Evolutionary conservation across 345 rosid species (phyloP).

Genomic region (Carallia brachiata): DNA sequence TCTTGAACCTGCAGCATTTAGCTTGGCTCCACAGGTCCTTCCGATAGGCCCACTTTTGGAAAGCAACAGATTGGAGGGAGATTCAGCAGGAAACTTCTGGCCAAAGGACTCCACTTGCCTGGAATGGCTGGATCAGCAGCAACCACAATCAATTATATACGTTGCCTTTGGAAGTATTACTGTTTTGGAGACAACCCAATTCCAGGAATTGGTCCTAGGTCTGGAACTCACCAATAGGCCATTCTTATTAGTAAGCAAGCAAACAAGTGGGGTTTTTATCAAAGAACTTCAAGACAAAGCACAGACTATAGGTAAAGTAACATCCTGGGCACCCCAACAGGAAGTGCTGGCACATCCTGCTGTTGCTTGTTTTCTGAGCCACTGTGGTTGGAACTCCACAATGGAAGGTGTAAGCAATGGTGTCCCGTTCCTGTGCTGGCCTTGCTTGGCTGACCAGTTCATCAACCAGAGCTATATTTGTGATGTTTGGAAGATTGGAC

Average conservation of each 20-base stretch:
- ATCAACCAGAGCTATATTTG: constrained; percentile 22
- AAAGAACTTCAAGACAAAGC: neutral
- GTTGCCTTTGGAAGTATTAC: constrained; percentile 18
- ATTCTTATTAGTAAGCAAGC: neutral
- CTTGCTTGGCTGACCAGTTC: constrained; percentile 28
- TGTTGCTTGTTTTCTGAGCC: constrained; percentile 21
- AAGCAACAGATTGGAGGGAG: neutral
- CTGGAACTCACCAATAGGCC: constrained; percentile 12
- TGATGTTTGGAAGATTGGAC: constrained; percentile 28
- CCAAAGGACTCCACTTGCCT: constrained; percentile 6
- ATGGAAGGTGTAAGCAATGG: constrained; percentile 20
- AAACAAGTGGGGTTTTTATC: neutral
- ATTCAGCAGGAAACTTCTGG: constrained; percentile 4
- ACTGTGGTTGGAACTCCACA: constrained; percentile 26
- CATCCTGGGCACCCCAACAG: constrained; percentile 15
- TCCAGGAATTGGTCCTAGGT: constrained; percentile 21
- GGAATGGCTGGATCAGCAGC: constrained; percentile 23
- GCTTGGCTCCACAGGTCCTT: constrained; percentile 5
- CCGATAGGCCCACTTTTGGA: constrained; percentile 20
- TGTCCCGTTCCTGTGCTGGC: constrained; percentile 28
- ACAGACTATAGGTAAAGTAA: neutral
- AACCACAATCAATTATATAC: constrained; percentile 9
- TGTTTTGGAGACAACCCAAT: neutral
- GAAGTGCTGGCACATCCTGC: constrained; percentile 13
- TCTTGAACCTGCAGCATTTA: constrained; percentile 22